A percentile compares a stretch with the other conserved stretches of the same genome.
Evolutionary conservation across 495 filamentous ascomycete genomes (phyloP).

Genomic region (Penicillium steckii): DNA sequence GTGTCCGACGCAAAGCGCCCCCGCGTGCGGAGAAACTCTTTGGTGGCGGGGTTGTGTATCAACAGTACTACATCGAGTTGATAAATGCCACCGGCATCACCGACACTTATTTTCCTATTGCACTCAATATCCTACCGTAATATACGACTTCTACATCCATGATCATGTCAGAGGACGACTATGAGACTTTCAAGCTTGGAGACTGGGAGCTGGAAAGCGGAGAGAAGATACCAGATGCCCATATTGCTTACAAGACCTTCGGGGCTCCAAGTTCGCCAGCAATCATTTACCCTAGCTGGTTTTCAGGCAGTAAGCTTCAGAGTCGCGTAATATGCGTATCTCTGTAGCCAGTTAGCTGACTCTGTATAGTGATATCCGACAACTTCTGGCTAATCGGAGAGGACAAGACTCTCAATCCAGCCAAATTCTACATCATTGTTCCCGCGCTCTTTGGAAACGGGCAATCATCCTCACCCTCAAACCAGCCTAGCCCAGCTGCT

Average conservation of each 20-base stretch:
- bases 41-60: conserved; percentile 1
- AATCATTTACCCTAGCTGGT: conserved; percentile 73
- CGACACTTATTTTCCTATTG: too few relatives aligned
- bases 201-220: conserved; percentile 64
- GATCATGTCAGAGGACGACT: conserved; percentile 36
- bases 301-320: conserved; percentile 52
- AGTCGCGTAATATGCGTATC: background rate
- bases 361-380: conserved; percentile 49
- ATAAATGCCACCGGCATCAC: background rate
- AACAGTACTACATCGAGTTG: background rate
- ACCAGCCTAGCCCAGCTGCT: conserved; percentile 49
- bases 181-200: conserved; percentile 54
- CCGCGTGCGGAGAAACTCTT: conserved; percentile 6
- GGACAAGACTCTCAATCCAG: conserved; percentile 58
- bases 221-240: conserved; percentile 52
- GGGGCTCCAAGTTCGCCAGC: conserved; percentile 60
- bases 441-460: conserved; percentile 72
- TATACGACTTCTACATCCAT: too few relatives aligned
- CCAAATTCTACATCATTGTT: conserved; percentile 68
- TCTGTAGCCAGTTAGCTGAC: background rate
- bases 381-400: conserved; percentile 67
- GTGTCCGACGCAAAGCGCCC: background rate
- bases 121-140: too few relatives aligned
- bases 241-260: conserved; percentile 70
- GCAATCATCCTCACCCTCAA: conserved; percentile 69